Percentiles rank a stretch among this genome's conserved stretches.
phyloP scores from a whole-genome alignment of 495 filamentous ascomycete genomes.

The Xylaria castorea region DNA sequence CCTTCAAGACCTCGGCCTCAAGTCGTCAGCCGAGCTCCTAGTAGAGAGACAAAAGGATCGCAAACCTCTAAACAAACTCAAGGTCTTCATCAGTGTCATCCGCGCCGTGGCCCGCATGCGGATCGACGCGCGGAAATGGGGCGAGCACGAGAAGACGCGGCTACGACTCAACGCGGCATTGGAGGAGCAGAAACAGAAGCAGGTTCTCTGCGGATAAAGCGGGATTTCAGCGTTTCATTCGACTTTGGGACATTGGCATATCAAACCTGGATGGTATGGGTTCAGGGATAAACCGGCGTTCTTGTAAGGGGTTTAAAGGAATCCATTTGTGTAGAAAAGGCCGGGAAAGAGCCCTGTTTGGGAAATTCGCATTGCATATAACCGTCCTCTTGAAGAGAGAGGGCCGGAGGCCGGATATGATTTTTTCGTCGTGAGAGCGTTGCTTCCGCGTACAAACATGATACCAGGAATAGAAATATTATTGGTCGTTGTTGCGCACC shows the following conservation, averaged over 20 bases:
- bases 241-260: not conserved
- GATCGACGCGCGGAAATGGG: slow-evolving; percentile 49
- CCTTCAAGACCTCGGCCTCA: slow-evolving; percentile 52
- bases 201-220: not conserved
- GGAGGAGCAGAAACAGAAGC: slow-evolving; percentile 39
- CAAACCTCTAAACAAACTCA: slow-evolving; percentile 38
- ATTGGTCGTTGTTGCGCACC: not conserved
- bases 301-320: not conserved
- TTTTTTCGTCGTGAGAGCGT: not conserved
- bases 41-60: slow-evolving; percentile 28
- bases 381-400: not conserved
- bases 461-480: not conserved
- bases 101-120: slow-evolving; percentile 52
- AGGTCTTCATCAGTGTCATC: slow-evolving; percentile 42
- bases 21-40: slow-evolving; percentile 36
- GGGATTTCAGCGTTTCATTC: not conserved
- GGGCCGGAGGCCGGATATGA: not conserved
- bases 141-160: slow-evolving; percentile 46
- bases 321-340: not conserved
- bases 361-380: slow-evolving; percentile 9
- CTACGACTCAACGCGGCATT: slow-evolving; percentile 46
- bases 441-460: not conserved
- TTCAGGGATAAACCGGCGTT: not conserved
- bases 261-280: not conserved
- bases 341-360: not conserved